Percentiles rank a stretch among this genome's conserved stretches.
phyloP scores from a whole-genome alignment of 2,329 filamentous ascomycete species.

The Paracorniculantispora psalliotae region DNA sequence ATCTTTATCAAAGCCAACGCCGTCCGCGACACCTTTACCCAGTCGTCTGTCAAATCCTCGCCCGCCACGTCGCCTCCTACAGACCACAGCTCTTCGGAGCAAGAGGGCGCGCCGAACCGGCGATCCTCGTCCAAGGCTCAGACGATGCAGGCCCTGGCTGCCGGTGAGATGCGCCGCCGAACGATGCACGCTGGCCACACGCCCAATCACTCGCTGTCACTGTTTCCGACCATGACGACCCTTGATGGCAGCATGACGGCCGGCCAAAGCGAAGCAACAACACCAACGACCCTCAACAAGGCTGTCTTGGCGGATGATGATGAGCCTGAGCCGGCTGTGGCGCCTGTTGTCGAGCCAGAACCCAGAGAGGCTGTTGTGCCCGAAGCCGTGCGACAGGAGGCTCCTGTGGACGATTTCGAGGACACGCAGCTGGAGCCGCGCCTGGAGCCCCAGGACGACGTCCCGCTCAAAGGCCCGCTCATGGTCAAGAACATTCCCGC shows the following conservation, averaged over 20 bases:
- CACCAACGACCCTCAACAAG: conserved; percentile 21
- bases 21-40: conserved; percentile 47
- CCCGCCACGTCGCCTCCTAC: conserved; percentile 25
- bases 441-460: conserved; percentile 40
- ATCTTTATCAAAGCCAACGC: conserved; percentile 52
- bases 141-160: conserved; percentile 42
- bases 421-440: conserved; percentile 22
- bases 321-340: not conserved
- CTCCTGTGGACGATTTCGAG: not conserved
- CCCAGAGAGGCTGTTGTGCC: not conserved
- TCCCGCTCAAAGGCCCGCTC: conserved; percentile 45
- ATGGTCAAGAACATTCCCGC: conserved; percentile 52
- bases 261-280: conserved; percentile 25
- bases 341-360: not conserved
- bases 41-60: conserved; percentile 26
- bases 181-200: conserved; percentile 61
- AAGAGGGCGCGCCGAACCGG: conserved; percentile 16
- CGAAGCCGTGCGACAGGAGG: not conserved
- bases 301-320: not conserved
- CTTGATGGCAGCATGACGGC: conserved; percentile 29
- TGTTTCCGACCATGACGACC: conserved; percentile 40
- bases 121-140: conserved; percentile 34
- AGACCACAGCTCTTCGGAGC: conserved; percentile 14
- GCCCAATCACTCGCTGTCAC: conserved; percentile 54
- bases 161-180: conserved; percentile 46